These are phyloP conservation scores for Argentina anserina DNA, from an alignment of 306 rosid genomes.

Conservation along the genomic window DNA sequence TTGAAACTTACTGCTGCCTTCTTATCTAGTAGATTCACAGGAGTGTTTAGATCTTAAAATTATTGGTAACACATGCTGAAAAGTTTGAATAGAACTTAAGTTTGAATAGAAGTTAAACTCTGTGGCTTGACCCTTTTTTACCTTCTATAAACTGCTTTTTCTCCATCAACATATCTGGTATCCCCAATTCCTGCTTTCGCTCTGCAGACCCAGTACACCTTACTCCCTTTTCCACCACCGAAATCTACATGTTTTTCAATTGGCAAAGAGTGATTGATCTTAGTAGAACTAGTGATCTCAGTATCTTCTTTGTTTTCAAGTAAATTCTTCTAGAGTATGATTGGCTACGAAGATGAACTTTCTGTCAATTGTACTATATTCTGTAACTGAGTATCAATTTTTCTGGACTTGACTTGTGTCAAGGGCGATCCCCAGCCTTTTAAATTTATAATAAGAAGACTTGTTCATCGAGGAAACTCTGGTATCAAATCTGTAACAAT, in stretches of 20 bases:
- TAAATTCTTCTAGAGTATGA: neutral
- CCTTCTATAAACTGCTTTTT: neutral
- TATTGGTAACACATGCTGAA: neutral
- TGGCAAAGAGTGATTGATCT: neutral
- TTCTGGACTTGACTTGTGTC: neutral
- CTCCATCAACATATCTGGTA: neutral
- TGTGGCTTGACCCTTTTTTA: neutral
- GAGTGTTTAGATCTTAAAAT: neutral
- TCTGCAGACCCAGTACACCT: neutral
- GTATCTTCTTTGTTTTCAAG: neutral
- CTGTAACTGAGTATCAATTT: neutral
- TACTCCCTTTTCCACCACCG: neutral
- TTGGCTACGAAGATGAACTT: neutral
- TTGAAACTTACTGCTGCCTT: neutral
- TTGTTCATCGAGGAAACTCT: neutral
- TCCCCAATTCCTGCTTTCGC: neutral
- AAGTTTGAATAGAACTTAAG: no score
- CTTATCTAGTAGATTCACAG: neutral
- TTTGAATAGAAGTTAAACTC: neutral
- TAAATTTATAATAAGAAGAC: neutral
- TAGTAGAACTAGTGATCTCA: neutral
- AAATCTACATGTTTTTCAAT: neutral
- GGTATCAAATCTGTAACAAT: neutral
- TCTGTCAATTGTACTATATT: no score
- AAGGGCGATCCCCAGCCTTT: neutral